These are phyloP conservation scores for Epithemia pelagica DNA, from an alignment of 108 stramenopile species.

Conservation along the genomic window DNA sequence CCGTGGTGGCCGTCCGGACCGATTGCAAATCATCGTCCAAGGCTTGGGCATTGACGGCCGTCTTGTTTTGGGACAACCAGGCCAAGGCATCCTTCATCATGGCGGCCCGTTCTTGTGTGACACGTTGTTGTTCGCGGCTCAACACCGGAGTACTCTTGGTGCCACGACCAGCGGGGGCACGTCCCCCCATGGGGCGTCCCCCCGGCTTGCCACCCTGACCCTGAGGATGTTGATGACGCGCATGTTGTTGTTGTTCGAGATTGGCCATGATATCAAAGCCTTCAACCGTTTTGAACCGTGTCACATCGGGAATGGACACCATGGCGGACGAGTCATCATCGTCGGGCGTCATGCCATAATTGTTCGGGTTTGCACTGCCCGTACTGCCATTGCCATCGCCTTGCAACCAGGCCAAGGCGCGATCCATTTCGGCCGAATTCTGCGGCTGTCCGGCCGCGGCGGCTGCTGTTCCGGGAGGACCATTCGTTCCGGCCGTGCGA, in stretches of 20 bases:
- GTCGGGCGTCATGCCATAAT: neutral
- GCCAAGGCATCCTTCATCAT: constrained; percentile 26
- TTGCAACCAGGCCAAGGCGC: constrained; percentile 3
- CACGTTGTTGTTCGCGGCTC: neutral
- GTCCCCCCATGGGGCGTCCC: neutral
- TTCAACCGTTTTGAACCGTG: constrained; percentile 6
- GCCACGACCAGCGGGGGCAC: neutral
- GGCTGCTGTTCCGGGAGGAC: neutral
- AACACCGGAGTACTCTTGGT: neutral
- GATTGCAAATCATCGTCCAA: neutral
- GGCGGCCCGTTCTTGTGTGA: constrained; percentile 18
- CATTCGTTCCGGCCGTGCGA: neutral
- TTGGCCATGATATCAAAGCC: constrained; percentile 15
- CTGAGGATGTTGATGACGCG: neutral
- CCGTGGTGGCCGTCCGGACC: too few species aligned
- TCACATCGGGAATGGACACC: constrained; percentile 6
- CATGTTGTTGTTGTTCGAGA: neutral
- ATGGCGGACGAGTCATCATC: neutral
- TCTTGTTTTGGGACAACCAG: constrained; percentile 21
- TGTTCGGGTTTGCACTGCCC: neutral
- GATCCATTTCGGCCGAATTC: neutral
- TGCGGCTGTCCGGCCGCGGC: neutral
- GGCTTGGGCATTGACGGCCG: neutral
- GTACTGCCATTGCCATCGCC: neutral
- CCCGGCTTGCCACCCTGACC: constrained; percentile 4